phyloP scores from a whole-genome alignment of 2,329 filamentous ascomycete species.

The Arthrobotrys megalospora region DNA sequence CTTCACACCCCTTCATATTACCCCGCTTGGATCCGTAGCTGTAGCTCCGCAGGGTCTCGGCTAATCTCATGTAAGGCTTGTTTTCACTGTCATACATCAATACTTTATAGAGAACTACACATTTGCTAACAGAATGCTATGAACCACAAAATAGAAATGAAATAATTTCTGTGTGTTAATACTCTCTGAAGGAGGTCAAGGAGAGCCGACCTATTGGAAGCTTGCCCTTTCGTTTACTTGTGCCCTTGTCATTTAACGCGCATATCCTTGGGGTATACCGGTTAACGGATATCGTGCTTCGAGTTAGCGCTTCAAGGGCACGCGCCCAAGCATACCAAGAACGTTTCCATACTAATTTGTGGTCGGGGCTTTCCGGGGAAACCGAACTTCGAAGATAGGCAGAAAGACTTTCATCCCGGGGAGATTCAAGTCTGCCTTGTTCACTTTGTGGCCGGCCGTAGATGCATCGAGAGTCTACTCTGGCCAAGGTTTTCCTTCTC shows the following conservation, averaged over 20 bases:
- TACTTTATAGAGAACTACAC: not conserved
- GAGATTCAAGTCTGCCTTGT: conserved; percentile 4
- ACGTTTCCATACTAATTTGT: not conserved
- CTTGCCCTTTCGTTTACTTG: not conserved
- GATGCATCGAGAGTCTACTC: conserved; percentile 10
- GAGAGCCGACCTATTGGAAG: not conserved
- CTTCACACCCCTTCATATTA: conserved; percentile 18
- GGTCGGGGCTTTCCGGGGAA: conserved; percentile 27
- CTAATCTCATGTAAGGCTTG: conserved; percentile 16
- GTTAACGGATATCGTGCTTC: conserved; percentile 45
- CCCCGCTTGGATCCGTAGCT: conserved; percentile 13
- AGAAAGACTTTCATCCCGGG: not conserved
- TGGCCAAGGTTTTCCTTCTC: conserved; percentile 24
- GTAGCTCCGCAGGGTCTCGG: conserved; percentile 14
- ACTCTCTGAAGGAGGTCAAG: not conserved
- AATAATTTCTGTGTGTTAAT: not conserved
- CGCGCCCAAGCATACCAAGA: conserved; percentile 22
- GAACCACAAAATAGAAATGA: not conserved
- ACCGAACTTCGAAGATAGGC: not conserved
- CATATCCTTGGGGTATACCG: conserved; percentile 38
- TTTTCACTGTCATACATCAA: not conserved
- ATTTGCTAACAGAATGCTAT: not conserved
- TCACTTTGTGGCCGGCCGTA: not conserved
- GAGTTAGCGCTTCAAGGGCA: conserved; percentile 42
- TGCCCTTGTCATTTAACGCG: conserved; percentile 28